Evolutionary conservation across 345 rosid genomes (phyloP).

Genomic region (Populus simonii): DNA sequence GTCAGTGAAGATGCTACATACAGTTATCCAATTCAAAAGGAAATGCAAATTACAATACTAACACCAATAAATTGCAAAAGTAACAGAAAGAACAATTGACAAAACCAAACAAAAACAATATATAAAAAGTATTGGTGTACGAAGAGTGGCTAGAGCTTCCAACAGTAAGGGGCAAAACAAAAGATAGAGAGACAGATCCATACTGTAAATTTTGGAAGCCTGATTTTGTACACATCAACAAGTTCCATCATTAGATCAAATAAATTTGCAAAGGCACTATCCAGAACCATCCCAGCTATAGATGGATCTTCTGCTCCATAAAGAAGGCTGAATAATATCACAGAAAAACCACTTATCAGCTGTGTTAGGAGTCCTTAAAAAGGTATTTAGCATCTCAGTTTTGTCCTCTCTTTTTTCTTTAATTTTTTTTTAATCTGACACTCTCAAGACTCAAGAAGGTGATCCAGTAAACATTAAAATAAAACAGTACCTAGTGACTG

Average conservation of each 20-base stretch:
- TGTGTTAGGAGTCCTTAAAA: neutral
- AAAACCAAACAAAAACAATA: neutral
- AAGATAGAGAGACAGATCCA: neutral
- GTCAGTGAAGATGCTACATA: neutral
- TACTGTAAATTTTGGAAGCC: slow-evolving; percentile 39
- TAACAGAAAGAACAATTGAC: neutral
- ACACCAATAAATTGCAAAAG: neutral
- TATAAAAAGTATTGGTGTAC: neutral
- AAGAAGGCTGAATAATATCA: slow-evolving; percentile 27
- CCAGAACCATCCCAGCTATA: slow-evolving; percentile 38
- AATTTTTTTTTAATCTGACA: no score
- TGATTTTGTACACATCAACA: slow-evolving; percentile 36
- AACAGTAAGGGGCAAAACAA: neutral
- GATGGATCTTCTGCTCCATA: slow-evolving; percentile 40
- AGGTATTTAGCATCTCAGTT: neutral
- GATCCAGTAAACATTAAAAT: slow-evolving; percentile 9
- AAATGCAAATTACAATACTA: neutral
- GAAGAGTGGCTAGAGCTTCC: neutral
- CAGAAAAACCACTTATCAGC: neutral
- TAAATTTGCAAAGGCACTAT: slow-evolving; percentile 38
- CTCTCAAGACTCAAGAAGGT: neutral
- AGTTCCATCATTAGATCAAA: slow-evolving; percentile 40
- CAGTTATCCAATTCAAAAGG: neutral
- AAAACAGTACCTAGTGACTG: slow-evolving; percentile 77
- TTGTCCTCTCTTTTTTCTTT: neutral